phyloP scores from a whole-genome alignment of 2,329 filamentous ascomycete species.

The Calonectria pseudoturangicola region DNA sequence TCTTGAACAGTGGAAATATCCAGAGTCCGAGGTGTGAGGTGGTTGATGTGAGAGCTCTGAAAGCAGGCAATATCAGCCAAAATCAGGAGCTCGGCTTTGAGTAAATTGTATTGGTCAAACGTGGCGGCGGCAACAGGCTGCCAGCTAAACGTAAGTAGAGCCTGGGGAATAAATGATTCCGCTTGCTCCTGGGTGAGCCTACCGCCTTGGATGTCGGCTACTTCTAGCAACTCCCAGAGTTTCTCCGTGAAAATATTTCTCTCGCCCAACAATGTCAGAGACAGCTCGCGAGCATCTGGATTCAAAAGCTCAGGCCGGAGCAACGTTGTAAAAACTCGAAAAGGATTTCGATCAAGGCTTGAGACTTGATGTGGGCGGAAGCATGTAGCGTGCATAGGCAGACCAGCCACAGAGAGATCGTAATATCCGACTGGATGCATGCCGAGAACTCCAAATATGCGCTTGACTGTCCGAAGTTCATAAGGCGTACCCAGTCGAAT shows the following conservation, averaged over 20 bases:
- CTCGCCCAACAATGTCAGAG: conserved; percentile 28
- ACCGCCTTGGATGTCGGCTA: neutral
- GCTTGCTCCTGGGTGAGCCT: neutral
- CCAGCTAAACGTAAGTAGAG: conserved; percentile 21
- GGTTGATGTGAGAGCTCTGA: conserved; percentile 68
- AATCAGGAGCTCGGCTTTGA: conserved; percentile 56
- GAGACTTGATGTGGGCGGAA: conserved; percentile 64
- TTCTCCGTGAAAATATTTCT: conserved; percentile 39
- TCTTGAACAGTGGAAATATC: conserved; percentile 67
- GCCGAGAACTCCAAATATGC: conserved; percentile 67
- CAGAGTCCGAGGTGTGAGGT: conserved; percentile 69
- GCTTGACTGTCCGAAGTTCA: conserved; percentile 63
- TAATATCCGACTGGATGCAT: conserved; percentile 72
- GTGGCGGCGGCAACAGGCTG: neutral
- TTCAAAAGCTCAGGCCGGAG: conserved; percentile 63
- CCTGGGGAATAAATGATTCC: neutral
- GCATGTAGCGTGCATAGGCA: conserved; percentile 71
- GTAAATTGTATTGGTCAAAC: neutral
- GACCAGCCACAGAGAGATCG: conserved; percentile 64
- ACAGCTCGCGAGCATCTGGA: neutral
- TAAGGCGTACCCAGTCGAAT: conserved; percentile 66
- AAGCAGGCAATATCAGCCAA: conserved; percentile 66
- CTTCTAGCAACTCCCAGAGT: neutral
- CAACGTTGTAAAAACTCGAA: conserved; percentile 61
- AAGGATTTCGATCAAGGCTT: conserved; percentile 64